Evolutionary conservation across 768 basidiomycete genomes (phyloP), one percentile per base, ranked within the genome.

Genomic region (Galerina marginata): DNA sequence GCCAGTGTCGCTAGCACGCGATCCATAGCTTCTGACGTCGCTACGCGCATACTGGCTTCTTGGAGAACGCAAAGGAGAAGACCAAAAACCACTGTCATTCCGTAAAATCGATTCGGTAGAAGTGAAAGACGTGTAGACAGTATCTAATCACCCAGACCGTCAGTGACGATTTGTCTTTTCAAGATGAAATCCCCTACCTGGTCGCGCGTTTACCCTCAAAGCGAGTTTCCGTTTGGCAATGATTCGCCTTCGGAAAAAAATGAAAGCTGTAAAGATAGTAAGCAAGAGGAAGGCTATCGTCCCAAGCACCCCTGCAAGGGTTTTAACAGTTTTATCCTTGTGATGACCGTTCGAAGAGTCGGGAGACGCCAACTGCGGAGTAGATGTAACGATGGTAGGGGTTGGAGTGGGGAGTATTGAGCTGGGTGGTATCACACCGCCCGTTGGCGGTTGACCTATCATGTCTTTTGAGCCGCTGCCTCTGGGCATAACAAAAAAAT

Each of bases 401-500:
- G 29, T 14, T 47, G n/a, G 51, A 54, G 25, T 36, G 50, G 9
- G 47, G 40, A 16, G 55, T 51, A 9, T 46, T 26, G 23, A 54
- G 9, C 12, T 50, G 48, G 40, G 33, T 46, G 23, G 39, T 47
- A 16, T 25, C 38, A 12, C 25, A 53, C 38, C 44, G 1, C 20
- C 37, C 14, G 51, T 50, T 3, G 59, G 52, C 1, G 62, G 50
- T 23, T 55, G 56, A 10, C 52, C 60, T 15, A 58, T 50, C 61
- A 65, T 67, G 25, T 66, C 61, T 47, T 64, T 60, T 29, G 54
- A 50, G 3, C 42, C 37, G 16, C 39, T 47, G 29, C 49, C 39
- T 26, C 49, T 63, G 1, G 79, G 76, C 39, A 71, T 68, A 6
- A 83, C 66, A 59, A 78, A 74, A 58, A 83, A 77, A 29, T 71